These are phyloP conservation scores for Globisporangium megalacanthum DNA, from an alignment of 352 stramenopile species.

Conservation along the genomic window DNA sequence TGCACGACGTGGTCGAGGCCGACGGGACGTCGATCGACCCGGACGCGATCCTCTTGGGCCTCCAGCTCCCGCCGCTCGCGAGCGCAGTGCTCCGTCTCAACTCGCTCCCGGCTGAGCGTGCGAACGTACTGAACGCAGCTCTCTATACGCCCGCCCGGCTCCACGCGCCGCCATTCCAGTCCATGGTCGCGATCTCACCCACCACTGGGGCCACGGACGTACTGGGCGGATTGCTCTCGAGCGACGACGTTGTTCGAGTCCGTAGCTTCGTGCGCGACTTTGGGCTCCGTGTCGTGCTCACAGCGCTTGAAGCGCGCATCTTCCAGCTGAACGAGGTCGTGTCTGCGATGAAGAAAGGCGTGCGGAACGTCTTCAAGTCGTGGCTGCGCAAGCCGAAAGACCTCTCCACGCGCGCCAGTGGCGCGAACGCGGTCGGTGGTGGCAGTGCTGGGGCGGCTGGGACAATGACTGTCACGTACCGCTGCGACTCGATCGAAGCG, in stretches of 20 bases:
- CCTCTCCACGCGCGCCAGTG: slow-evolving; percentile 21
- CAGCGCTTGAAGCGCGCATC: slow-evolving; percentile 76
- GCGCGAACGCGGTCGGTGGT: slow-evolving; percentile 6
- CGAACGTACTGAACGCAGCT: slow-evolving; percentile 20
- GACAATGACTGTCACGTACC: slow-evolving; percentile 40
- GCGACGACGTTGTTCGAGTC: slow-evolving; percentile 59
- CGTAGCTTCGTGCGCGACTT: slow-evolving; percentile 75
- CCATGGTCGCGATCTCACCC: neutral
- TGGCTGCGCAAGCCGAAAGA: slow-evolving; percentile 89
- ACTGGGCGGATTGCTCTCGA: slow-evolving; percentile 46
- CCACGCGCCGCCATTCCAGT: slow-evolving; percentile 20
- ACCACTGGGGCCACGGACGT: slow-evolving; percentile 11
- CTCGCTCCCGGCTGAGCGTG: slow-evolving; percentile 34
- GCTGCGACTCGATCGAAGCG: slow-evolving; percentile 82
- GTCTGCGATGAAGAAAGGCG: slow-evolving; percentile 86
- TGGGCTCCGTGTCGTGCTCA: slow-evolving; percentile 70
- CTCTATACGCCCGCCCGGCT: slow-evolving; percentile 57
- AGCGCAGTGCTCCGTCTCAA: slow-evolving; percentile 68
- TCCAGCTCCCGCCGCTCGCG: slow-evolving; percentile 44
- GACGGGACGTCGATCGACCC: slow-evolving; percentile 75
- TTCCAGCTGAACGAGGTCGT: slow-evolving; percentile 86
- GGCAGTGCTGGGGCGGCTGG: slow-evolving; percentile 6
- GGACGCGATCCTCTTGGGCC: slow-evolving; percentile 64
- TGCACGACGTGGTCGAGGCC: slow-evolving; percentile 82
- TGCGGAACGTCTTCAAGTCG: slow-evolving; percentile 91